Conservation (phyloP, 495 filamentous ascomycete genomes). For the Penicillium bovifimosum region DNA sequence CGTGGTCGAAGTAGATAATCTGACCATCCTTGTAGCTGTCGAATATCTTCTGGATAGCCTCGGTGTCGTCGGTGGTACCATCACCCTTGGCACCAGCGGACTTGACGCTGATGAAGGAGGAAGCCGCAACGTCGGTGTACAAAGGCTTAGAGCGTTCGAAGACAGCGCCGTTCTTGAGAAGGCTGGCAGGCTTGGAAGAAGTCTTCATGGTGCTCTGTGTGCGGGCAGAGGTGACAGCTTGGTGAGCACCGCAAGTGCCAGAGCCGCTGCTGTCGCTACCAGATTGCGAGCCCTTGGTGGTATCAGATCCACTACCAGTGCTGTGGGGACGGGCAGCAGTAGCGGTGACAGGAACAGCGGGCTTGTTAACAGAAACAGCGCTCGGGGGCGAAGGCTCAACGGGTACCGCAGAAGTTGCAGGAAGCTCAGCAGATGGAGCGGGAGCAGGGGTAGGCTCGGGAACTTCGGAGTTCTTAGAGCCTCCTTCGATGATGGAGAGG, state of each 20-base stretch:
- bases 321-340: not conserved
- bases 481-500: conserved; percentile 9
- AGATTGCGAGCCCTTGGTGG: not conserved
- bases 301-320: not conserved
- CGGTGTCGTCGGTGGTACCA: conserved; percentile 54
- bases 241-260: conserved; percentile 28
- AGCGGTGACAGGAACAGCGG: not conserved
- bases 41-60: conserved; percentile 64
- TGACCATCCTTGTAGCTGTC: conserved; percentile 54
- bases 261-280: conserved; percentile 6
- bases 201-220: conserved; percentile 35
- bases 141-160: conserved; percentile 65
- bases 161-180: conserved; percentile 46
- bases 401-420: not conserved
- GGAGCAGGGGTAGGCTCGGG: conserved; percentile 3
- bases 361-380: not conserved
- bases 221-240: conserved; percentile 30
- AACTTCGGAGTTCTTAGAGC: not conserved
- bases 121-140: conserved; percentile 49
- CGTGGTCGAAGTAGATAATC: conserved; percentile 88
- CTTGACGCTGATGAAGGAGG: conserved; percentile 64
- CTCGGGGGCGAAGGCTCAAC: not conserved
- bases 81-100: conserved; percentile 73
- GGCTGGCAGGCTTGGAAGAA: conserved; percentile 31
- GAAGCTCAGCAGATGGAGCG: not conserved